A percentile compares a stretch with the other conserved stretches of the same genome.
Evolutionary conservation across 768 basidiomycete species (phyloP).

Genomic region (Boletus vermiculosoides): DNA sequence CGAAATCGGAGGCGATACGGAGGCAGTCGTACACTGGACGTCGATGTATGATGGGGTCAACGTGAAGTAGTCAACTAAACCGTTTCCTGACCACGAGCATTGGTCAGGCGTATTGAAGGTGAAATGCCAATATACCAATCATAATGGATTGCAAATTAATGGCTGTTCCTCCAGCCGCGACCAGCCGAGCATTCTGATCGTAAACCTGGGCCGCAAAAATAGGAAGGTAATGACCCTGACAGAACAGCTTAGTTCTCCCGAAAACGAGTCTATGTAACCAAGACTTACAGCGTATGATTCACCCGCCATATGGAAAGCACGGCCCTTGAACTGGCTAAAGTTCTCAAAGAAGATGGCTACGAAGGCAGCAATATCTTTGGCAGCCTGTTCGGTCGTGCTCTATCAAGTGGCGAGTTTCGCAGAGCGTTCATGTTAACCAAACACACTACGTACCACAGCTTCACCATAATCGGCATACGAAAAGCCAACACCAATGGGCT

Average conservation of each 20-base stretch:
- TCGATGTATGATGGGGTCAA: constrained; percentile 45
- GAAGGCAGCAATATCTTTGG: constrained; percentile 65
- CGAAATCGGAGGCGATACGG: constrained; percentile 36
- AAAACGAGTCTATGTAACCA: not conserved
- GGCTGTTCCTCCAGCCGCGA: constrained; percentile 43
- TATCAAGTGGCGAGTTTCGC: constrained; percentile 18
- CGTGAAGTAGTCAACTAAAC: constrained; percentile 37
- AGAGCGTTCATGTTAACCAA: constrained; percentile 1
- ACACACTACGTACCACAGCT: constrained; percentile 29
- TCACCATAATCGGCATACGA: constrained; percentile 42
- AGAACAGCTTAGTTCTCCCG: not conserved
- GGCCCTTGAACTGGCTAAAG: constrained; percentile 64
- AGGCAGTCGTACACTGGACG: constrained; percentile 50
- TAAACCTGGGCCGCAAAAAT: constrained; percentile 43
- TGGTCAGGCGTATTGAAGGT: not conserved
- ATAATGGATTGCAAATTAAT: constrained; percentile 46
- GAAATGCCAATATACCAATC: constrained; percentile 35
- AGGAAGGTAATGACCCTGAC: constrained; percentile 49
- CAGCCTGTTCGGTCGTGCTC: constrained; percentile 61
- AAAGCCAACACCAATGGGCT: constrained; percentile 41
- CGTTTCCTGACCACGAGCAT: constrained; percentile 34
- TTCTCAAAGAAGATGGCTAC: constrained; percentile 70
- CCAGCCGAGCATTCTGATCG: constrained; percentile 42
- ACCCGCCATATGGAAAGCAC: constrained; percentile 55
- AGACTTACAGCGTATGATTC: constrained; percentile 48